Base-by-base conservation (phyloP, 768 basidiomycete genomes). In the Boletus sp. region DNA sequence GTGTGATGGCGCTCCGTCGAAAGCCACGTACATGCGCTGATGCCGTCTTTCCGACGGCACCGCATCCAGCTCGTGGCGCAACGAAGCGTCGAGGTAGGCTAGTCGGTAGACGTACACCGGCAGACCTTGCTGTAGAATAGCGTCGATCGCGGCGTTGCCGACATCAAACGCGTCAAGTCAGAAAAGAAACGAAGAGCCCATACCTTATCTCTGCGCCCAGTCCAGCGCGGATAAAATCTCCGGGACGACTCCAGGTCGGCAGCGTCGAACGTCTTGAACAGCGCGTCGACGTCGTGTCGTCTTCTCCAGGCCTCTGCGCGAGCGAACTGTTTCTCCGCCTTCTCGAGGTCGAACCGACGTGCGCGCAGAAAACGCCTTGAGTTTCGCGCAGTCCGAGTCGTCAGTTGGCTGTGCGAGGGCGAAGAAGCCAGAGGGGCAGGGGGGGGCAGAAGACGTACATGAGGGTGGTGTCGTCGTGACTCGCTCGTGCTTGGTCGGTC, bases 291-390 rank as follows among this genome's bases (percentile, higher is more conserved):
- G 33, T 82, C 69, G 64, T 87, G 76, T 64, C 81, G 73, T 63
- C 76, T 76, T 58, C 90, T 75, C 92, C 92, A 94, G 5, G 77
- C 75, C 64, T 87, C 83, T 0, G 87, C 75, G 15, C 80, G 79
- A 2, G 83, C 70, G 65, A 92, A 92, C 66, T 93, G 89, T 57
- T 83, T 81, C 70, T 83, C 76, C 0, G 91, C 90, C 56, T 82
- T 80, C 18, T 71, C 62, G 14, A 79, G 73, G 57, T 89, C 80
- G 67, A 85, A 93, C 55, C 77, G 77, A 56, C 92, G 78, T 6
- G 92, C 92, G n/a, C 90, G 82, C 3, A 94, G 81, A 67, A 92
- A 94, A 11, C 92, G 88, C 28, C 92, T 93, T 69, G 9, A 28
- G 1, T 7, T n/a, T 14, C 33, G 14, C 20, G 33, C 30, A 11